phyloP scores from a whole-genome alignment of 306 rosid genomes.

The Castanea sativa region DNA sequence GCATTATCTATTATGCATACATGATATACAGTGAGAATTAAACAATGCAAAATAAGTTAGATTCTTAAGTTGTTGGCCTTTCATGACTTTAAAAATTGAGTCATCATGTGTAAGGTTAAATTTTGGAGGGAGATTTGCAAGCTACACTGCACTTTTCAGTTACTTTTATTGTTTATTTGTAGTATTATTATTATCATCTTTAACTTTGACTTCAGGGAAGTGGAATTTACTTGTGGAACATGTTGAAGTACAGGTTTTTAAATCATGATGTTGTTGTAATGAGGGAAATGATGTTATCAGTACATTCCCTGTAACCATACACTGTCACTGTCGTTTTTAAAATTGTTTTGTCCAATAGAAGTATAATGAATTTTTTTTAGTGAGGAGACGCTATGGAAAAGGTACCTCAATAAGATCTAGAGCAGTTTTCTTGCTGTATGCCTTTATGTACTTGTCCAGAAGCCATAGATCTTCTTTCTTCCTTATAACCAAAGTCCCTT shows the following conservation, averaged over 20 bases:
- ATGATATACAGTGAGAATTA: background rate
- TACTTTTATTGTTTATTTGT: no score
- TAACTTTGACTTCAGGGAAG: background rate
- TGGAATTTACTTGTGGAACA: background rate
- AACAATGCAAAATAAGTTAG: background rate
- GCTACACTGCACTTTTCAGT: background rate
- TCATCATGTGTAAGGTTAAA: background rate
- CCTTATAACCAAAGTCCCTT: background rate
- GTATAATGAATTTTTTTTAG: background rate
- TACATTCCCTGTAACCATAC: background rate
- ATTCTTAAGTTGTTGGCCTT: background rate
- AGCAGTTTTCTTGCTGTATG: background rate
- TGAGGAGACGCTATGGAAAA: background rate
- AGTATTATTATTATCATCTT: background rate
- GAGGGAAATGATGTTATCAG: background rate
- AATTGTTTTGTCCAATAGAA: background rate
- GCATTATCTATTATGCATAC: background rate
- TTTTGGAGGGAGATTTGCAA: background rate
- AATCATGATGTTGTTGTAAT: background rate
- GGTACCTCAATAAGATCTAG: background rate
- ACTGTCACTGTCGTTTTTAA: background rate
- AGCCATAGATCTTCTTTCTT: background rate
- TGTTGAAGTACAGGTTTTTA: background rate
- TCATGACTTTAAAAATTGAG: background rate
- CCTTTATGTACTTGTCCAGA: background rate